phyloP scores from a whole-genome alignment of 1,139 yeast genomes.

The Yamadazyma jaroonii region DNA sequence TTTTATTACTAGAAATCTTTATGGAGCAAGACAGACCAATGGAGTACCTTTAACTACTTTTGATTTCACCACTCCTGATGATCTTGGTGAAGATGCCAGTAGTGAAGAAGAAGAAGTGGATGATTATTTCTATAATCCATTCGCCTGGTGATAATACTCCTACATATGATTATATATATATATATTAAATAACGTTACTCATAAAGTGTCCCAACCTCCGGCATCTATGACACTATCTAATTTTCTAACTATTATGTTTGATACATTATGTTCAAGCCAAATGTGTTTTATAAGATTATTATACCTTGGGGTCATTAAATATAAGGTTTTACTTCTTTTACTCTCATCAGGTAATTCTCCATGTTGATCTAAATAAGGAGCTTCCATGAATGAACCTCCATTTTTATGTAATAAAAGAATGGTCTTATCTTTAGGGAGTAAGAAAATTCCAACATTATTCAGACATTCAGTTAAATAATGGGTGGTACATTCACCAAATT shows the following conservation, averaged over 20 bases:
- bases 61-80: slow-evolving; percentile 9
- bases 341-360: slow-evolving; percentile 82
- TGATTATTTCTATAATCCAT: slow-evolving; percentile 12
- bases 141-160: slow-evolving; percentile 8
- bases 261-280: slow-evolving; percentile 80
- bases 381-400: slow-evolving; percentile 79
- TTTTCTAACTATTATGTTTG: slow-evolving; percentile 74
- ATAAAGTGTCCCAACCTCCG: slow-evolving; percentile 96
- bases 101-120: slow-evolving; percentile 20
- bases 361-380: slow-evolving; percentile 84
- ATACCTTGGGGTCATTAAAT: slow-evolving; percentile 61
- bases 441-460: slow-evolving; percentile 69
- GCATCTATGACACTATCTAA: slow-evolving; percentile 77
- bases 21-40: slow-evolving; percentile 21
- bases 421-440: slow-evolving; percentile 75
- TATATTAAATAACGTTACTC: slow-evolving; percentile 10
- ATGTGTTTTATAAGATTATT: slow-evolving; percentile 62
- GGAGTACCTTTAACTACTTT: slow-evolving; percentile 8
- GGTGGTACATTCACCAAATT: slow-evolving; percentile 65
- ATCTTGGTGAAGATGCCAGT: slow-evolving; percentile 14
- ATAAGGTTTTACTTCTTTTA: slow-evolving; percentile 72
- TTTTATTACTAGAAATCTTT: slow-evolving; percentile 32
- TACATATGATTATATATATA: slow-evolving; percentile 1
- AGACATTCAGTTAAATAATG: slow-evolving; percentile 67
- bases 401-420: slow-evolving; percentile 61